Evolutionary conservation across 345 rosid genomes (phyloP).

Genomic region (Trapa incisa): DNA sequence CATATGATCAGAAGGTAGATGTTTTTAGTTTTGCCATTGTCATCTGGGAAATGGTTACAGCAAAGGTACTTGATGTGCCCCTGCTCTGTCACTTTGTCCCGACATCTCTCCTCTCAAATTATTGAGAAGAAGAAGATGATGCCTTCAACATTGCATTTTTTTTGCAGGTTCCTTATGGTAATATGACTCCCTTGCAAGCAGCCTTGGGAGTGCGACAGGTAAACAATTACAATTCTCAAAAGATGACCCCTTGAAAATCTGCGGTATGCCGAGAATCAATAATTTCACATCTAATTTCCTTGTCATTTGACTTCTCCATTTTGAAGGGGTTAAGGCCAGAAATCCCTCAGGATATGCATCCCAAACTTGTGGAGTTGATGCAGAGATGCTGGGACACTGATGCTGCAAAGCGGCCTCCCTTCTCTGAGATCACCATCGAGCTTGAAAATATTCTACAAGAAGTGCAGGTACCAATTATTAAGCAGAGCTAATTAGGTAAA

Average conservation of each 20-base stretch:
- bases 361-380: constrained; percentile 43
- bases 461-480: constrained; percentile 27
- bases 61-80: constrained; percentile 32
- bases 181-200: constrained; percentile 65
- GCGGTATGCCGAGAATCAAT: not conserved
- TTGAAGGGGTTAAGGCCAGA: constrained; percentile 61
- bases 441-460: constrained; percentile 40
- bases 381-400: constrained; percentile 60
- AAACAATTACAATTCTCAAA: not conserved
- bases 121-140: constrained; percentile 1
- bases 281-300: not conserved
- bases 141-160: not conserved
- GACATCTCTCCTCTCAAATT: not conserved
- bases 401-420: constrained; percentile 42
- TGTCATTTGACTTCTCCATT: not conserved
- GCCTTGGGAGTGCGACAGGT: constrained; percentile 79
- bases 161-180: constrained; percentile 50
- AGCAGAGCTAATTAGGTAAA: not conserved
- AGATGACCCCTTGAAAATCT: not conserved
- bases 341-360: constrained; percentile 39
- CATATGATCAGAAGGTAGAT: constrained; percentile 64
- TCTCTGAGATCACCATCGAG: constrained; percentile 37
- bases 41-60: constrained; percentile 67
- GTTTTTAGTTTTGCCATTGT: constrained; percentile 70
- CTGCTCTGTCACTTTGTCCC: not conserved